These are phyloP conservation scores for Tieghemiomyces parasiticus DNA, from an alignment of 192 early-diverging fungal species.

Conservation along the genomic window DNA sequence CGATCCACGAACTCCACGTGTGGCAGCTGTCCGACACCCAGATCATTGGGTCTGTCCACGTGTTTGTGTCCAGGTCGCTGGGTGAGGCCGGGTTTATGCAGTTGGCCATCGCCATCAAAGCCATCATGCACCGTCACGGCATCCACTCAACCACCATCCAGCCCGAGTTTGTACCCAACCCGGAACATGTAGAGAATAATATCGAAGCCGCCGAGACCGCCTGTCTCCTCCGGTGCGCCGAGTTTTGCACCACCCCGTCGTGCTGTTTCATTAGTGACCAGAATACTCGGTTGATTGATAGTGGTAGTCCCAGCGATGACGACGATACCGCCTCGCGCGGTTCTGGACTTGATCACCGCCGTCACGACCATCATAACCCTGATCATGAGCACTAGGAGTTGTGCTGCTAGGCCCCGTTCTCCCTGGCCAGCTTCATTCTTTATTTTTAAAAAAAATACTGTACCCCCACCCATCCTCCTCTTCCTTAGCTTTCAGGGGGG, in stretches of 20 bases:
- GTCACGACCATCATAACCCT: too few relatives aligned
- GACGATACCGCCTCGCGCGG: neutral
- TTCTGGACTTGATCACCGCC: too few relatives aligned
- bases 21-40: slow-evolving; percentile 83
- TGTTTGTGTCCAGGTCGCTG: slow-evolving; percentile 28
- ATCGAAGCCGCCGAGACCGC: slow-evolving; percentile 9
- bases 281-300: slow-evolving; percentile 8
- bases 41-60: slow-evolving; percentile 69
- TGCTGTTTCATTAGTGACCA: slow-evolving; percentile 7
- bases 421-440: too few relatives aligned
- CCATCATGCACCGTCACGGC: slow-evolving; percentile 59
- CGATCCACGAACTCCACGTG: slow-evolving; percentile 83
- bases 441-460: too few relatives aligned
- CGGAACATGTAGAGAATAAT: slow-evolving; percentile 5
- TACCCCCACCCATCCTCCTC: too few relatives aligned
- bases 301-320: slow-evolving; percentile 6
- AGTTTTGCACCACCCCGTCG: slow-evolving; percentile 6
- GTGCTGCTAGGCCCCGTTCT: too few relatives aligned
- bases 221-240: slow-evolving; percentile 2
- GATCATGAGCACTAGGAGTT: too few relatives aligned
- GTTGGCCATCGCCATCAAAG: slow-evolving; percentile 54
- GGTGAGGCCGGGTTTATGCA: slow-evolving; percentile 38
- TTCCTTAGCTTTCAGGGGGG: too few relatives aligned
- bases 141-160: slow-evolving; percentile 85
- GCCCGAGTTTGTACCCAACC: slow-evolving; percentile 56